Evolutionary conservation across 805 yeast species (phyloP), one percentile per base, ranked within the genome.

Genomic region (Lipomyces orientalis): DNA sequence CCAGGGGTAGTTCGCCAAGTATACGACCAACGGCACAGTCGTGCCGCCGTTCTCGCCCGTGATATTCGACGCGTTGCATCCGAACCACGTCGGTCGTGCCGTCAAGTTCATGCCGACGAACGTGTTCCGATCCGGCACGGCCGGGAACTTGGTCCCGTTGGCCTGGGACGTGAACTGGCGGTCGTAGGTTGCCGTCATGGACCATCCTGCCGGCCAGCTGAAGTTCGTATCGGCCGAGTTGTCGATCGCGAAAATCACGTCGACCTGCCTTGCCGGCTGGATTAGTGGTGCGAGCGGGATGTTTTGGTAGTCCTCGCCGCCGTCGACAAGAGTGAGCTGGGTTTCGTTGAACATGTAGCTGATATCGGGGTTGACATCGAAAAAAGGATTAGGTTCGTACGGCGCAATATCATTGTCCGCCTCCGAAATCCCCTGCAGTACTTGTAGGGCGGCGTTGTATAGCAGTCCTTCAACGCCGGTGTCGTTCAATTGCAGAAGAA

Each of bases 1-100:
- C 77, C 85, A 86, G 49, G 90, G 89, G 64, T 90, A 78, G 77
- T 92, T 91, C 46, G 94, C 93, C 69, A 86, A 83, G 76, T 89
- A 91, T n/a, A 91, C 87, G 55, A 91, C 82, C 66, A 91, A 81
- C 1, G 97, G 97, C 34, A 93, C 93, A 54, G 82, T 37, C 7
- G 75, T 75, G 19, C 76, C 75, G 51, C 76, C 80, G 56, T 81
- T 76, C 67, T 88, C 80, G 16, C 77, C 79, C 7, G 93, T 87
- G 75, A 88, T 65, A 75, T 90, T 89, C 0, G 78, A 71, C 4
- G 90, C 83, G 75, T 90, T 84, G 78, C 97, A 91, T 43, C 97
- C 97, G 76, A 92, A 92, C 80, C 92, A 91, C 0, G 89, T 83
- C 61, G 97, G 97, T 68, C 79, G 84, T 9, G 88, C 81, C 16